phyloP scores from a whole-genome alignment of 345 rosid species.

The Cardamine occulta region DNA sequence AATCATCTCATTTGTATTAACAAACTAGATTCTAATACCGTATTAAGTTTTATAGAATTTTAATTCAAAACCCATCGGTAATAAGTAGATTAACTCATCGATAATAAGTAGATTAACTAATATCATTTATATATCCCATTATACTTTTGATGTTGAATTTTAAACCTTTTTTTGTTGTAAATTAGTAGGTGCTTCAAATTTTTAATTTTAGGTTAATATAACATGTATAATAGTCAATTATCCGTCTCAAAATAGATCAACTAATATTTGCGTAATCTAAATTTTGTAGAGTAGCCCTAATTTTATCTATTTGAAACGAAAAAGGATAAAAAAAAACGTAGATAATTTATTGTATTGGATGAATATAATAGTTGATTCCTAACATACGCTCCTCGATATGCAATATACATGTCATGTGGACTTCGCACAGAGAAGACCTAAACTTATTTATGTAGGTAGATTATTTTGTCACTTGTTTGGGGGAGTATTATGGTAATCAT shows the following conservation, averaged over 20 bases:
- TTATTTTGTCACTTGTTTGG: background rate
- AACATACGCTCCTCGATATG: constrained; percentile 7
- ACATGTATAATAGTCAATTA: background rate
- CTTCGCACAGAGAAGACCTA: background rate
- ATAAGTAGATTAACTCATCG: no score
- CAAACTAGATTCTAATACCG: no score
- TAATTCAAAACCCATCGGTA: no score
- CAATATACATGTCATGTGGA: constrained; percentile 12
- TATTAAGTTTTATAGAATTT: no score
- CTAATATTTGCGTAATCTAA: background rate
- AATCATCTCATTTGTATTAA: background rate
- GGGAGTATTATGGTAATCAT: constrained; percentile 3
- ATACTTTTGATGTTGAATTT: no score
- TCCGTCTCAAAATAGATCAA: background rate
- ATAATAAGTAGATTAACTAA: no score
- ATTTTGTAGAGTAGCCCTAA: background rate
- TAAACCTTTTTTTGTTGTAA: no score
- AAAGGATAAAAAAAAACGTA: background rate
- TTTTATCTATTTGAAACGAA: background rate
- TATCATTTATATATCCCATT: background rate
- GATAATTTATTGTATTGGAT: background rate
- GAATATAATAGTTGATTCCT: background rate
- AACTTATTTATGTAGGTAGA: background rate
- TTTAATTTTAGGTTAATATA: background rate
- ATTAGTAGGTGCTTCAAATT: background rate